Percentiles rank a stretch among this genome's conserved stretches.
phyloP scores from a whole-genome alignment of 306 rosid genomes.

The Cercis canadensis region DNA sequence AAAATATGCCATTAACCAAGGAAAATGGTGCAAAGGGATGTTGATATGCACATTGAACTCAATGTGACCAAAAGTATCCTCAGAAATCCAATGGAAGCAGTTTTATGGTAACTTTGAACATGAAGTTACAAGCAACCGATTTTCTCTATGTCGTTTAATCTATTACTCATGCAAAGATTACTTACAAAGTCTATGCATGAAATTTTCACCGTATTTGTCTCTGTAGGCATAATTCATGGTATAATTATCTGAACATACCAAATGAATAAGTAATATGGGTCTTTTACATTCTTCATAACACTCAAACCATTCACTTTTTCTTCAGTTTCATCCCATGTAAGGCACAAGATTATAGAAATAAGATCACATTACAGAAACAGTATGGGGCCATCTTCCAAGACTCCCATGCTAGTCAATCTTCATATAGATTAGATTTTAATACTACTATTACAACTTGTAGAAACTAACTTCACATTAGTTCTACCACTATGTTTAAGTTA shows the following conservation, averaged over 20 bases:
- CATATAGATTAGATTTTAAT: too few species aligned
- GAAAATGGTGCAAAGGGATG: background rate
- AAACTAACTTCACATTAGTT: too few species aligned
- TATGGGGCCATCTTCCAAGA: too few species aligned
- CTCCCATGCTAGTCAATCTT: too few species aligned
- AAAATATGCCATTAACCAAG: background rate
- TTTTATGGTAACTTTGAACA: too few species aligned
- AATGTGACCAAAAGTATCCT: background rate
- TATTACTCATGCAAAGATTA: background rate
- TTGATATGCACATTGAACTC: background rate
- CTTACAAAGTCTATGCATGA: background rate
- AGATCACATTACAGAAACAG: background rate
- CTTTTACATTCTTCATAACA: background rate
- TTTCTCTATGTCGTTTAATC: background rate
- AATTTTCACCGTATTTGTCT: background rate
- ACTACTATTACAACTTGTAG: too few species aligned
- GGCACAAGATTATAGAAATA: background rate
- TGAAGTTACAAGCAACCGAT: constrained; percentile 11
- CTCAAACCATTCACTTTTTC: background rate
- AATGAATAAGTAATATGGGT: background rate
- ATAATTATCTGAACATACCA: too few species aligned
- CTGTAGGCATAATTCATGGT: too few species aligned
- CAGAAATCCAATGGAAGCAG: background rate
- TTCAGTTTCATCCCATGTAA: background rate
- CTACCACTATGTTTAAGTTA: too few species aligned